Conservation (phyloP, 2,329 filamentous ascomycete genomes). For the Neofusicoccum umdonicola region DNA sequence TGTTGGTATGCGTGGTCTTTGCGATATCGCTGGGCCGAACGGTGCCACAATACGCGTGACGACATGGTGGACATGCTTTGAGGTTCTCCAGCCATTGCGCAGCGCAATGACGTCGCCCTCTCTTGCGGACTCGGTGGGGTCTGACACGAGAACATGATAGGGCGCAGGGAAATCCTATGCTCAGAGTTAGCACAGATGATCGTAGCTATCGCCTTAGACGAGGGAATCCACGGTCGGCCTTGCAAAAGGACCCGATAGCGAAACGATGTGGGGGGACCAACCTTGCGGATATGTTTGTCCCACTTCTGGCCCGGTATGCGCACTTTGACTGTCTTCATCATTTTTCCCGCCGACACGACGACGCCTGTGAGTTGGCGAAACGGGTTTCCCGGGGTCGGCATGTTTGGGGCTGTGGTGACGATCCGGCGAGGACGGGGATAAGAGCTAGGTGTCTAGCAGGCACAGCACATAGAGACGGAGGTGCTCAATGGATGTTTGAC, state of each 20-base stretch:
- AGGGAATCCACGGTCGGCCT: too few relatives aligned
- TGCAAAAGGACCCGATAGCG: neutral
- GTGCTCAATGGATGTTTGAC: neutral
- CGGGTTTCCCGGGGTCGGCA: conserved; percentile 5
- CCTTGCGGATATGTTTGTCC: conserved; percentile 72
- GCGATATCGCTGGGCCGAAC: conserved; percentile 61
- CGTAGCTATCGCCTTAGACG: neutral
- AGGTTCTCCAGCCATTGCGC: conserved; percentile 62
- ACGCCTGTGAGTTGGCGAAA: conserved; percentile 52
- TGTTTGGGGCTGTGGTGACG: neutral
- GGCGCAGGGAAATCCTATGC: conserved; percentile 62
- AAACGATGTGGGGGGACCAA: conserved; percentile 33
- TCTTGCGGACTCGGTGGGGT: conserved; percentile 70
- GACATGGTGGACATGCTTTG: conserved; percentile 68
- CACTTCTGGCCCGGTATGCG: conserved; percentile 68
- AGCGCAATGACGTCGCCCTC: conserved; percentile 75
- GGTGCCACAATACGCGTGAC: conserved; percentile 74
- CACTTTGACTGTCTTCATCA: conserved; percentile 78
- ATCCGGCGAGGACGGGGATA: neutral
- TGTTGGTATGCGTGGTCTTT: conserved; percentile 64
- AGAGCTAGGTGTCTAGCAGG: neutral
- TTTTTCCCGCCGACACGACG: conserved; percentile 73
- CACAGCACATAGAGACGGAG: neutral
- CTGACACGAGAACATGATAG: conserved; percentile 69
- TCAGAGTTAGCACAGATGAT: neutral